Evolutionary conservation across 306 rosid species (phyloP).

Genomic region (Rosa chinensis): DNA sequence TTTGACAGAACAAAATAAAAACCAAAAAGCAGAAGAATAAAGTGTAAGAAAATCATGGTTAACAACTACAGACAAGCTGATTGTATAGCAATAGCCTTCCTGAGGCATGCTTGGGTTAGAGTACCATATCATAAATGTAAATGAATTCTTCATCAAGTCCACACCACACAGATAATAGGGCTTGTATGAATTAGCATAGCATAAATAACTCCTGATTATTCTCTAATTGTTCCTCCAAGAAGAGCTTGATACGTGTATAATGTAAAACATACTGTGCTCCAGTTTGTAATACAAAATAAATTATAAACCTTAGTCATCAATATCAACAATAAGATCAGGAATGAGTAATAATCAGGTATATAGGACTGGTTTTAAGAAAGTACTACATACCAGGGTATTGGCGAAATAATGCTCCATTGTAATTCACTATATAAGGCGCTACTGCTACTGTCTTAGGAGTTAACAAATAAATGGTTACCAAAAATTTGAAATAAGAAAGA

Average conservation of each 20-base stretch:
- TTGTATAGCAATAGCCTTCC: neutral
- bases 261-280: neutral
- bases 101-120: neutral
- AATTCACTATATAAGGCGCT: conserved; percentile 87
- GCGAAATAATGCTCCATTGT: conserved; percentile 92
- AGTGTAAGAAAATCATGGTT: conserved; percentile 10
- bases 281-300: neutral
- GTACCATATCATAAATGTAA: neutral
- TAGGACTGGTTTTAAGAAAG: neutral
- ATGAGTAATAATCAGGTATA: neutral
- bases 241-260: neutral
- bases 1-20: neutral
- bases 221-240: neutral
- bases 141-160: neutral
- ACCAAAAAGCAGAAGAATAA: neutral
- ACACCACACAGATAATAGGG: neutral
- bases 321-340: neutral
- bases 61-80: conserved; percentile 14
- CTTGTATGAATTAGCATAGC: neutral
- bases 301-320: neutral
- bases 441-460: conserved; percentile 76
- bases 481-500: conserved; percentile 23
- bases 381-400: conserved; percentile 81
- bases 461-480: conserved; percentile 24
- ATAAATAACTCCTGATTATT: neutral